These are phyloP conservation scores for Fomitopsis palustris DNA, from an alignment of 1,284 basidiomycete species.

Conservation along the genomic window DNA sequence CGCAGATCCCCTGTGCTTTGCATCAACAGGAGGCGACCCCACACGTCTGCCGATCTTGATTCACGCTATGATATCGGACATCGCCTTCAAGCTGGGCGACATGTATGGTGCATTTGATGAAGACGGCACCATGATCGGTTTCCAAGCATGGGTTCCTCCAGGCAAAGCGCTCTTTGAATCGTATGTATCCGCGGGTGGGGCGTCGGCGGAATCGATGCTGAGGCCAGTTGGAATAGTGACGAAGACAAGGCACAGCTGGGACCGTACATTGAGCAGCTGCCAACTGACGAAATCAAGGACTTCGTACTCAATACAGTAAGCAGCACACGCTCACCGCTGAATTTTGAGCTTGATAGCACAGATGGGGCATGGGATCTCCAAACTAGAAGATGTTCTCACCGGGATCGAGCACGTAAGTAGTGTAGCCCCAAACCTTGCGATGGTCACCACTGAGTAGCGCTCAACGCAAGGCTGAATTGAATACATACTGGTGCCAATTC, in stretches of 20 bases:
- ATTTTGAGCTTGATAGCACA: no score
- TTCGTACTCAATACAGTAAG: no score
- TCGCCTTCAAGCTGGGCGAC: constrained; percentile 7
- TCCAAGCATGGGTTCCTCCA: constrained; percentile 5
- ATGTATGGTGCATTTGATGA: constrained; percentile 11
- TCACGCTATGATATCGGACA: not conserved
- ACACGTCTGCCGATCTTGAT: not conserved
- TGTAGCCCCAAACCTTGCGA: no score
- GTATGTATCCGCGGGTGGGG: not conserved
- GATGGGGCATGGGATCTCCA: no score
- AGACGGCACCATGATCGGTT: constrained; percentile 9
- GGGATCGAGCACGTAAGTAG: no score
- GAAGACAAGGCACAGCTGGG: constrained; percentile 10
- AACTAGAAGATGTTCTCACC: no score
- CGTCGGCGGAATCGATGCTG: not conserved
- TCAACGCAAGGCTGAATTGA: not conserved
- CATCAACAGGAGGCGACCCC: not conserved
- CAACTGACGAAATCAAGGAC: no score
- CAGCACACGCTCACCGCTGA: no score
- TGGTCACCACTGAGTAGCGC: no score
- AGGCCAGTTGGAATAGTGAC: not conserved
- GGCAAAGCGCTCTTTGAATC: constrained; percentile 5
- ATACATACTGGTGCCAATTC: constrained; percentile 15
- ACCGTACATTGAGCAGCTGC: no score
- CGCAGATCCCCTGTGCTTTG: not conserved